Evolutionary conservation across 1,139 yeast species (phyloP), one percentile per base, ranked within the genome.

Genomic region (Ogataea hybrid): DNA sequence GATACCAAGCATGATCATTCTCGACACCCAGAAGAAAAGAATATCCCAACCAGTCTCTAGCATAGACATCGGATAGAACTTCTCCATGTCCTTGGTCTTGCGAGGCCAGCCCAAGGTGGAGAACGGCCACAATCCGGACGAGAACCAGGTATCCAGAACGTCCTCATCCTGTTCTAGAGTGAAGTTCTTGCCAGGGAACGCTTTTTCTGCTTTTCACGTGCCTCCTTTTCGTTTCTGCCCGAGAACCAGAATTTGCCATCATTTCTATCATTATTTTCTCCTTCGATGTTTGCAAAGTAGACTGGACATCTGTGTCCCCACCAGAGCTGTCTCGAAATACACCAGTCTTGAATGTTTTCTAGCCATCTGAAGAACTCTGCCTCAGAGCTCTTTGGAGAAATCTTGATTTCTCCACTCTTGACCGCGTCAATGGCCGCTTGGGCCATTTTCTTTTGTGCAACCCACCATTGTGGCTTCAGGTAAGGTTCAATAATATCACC

Each of bases 281-380:
- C 94, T 61, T 88, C 96, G 46, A 88, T 70, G 41, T 74, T 71
- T 49, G 90, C 88, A 56, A 88, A 88, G 70, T 94, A 92, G 37
- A 87, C 96, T 18, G 98, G 98, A 68, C 96, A 88, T 71, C 97
- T 82, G 71, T 92, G 98, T 53, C 98, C 98, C 98, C 98, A 92
- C 98, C 98, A 92, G 61, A 92, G 78, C 73, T 92, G 98, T 70
- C 98, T 86, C 23, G 97, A 92, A 52, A 92, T 89, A 81, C 98
- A 92, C 98, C 98, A 92, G 71, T 92, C 98, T 72, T 94, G 97
- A 54, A 90, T 85, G 67, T 89, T 87, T 64, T 84, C 95, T 67
- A 92, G 73, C 98, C 98, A 92, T 65, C 83, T 88, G 82, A 84
- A 85, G 68, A 84, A 92, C 70, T 92, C 98, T 48, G 84, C 77